Base-by-base conservation (phyloP, 371 early-diverging fungal genomes). In the Mucor irregularis region DNA sequence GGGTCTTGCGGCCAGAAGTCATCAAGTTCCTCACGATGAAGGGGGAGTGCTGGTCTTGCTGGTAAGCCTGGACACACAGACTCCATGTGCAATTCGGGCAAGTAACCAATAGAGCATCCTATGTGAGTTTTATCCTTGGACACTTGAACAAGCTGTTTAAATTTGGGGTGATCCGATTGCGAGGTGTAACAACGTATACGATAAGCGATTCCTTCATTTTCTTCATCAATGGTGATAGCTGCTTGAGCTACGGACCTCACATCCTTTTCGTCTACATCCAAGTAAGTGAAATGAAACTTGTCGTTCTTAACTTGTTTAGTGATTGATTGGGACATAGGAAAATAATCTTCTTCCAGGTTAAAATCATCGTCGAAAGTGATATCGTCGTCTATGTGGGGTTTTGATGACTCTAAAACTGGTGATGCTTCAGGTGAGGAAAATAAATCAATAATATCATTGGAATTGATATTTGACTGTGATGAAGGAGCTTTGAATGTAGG, bases 41-140 rank as follows among this genome's bases (percentile, higher is more conserved):
- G 17, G 0, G 67, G 60, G 4, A 69, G 33, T 11, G 67, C n/a
- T n/a, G 67, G 59, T n/a, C 44, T 34, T 2, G 52, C 40, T 5
- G 71, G 71, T 24, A 71, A 35, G 1, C 71, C 71, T 24, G 74
- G 66, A 49, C 73, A 73, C 1, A 67, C 37, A 14, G 50, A 21
- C 10, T 45, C 58, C 11, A 45, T 40, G 17, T 56, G 21, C 2
- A 9, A 8, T 51, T 74, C 74, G 1, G 28, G 43, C 16, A 74
- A n/a, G 48, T 62, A 71, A 1, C 63, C 74, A n/a, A 45, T 49
- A 0, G 50, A 29, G 11, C 40, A 39, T 4, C 11, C 19, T 21
- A 39, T 21, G 21, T 21, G 33, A 3, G 47, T 53, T 14, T 25
- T 24, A 17, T 65, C 61, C 4, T 26, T 17, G 9, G 47, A n/a